A percentile compares a stretch with the other conserved stretches of the same genome.
phyloP scores from a whole-genome alignment of 169 alveolate genomes.

The Fabrea salina region DNA sequence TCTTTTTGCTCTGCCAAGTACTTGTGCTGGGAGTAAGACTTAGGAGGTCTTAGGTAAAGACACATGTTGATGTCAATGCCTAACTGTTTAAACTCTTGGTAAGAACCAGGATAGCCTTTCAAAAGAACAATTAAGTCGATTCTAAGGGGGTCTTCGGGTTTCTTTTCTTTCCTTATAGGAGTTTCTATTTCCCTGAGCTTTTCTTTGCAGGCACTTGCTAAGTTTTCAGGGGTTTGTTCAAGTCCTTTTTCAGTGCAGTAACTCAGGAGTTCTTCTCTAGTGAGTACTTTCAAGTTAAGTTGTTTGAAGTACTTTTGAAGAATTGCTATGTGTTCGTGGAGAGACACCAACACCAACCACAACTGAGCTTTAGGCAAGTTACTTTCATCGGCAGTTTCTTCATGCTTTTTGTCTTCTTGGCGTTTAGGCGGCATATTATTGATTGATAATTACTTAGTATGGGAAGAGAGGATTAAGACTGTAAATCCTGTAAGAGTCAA shows the following conservation, averaged over 20 bases:
- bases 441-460: no score
- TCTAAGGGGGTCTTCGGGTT: not conserved
- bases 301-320: not conserved
- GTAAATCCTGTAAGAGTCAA: conserved; percentile 3
- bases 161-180: conserved; percentile 10
- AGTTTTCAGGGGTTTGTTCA: not conserved
- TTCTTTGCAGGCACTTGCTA: not conserved
- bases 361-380: not conserved
- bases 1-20: no score
- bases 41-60: not conserved
- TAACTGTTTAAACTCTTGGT: not conserved
- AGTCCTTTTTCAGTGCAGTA: not conserved
- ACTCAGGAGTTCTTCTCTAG: conserved; percentile 2
- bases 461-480: conserved; percentile 21
- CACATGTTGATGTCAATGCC: not conserved
- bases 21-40: not conserved
- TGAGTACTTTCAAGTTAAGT: not conserved
- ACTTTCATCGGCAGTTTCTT: not conserved
- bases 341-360: not conserved
- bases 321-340: not conserved
- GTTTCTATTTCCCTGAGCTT: not conserved
- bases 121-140: not conserved
- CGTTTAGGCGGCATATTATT: conserved; percentile 6
- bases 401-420: conserved; percentile 24
- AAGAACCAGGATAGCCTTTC: not conserved